These are phyloP conservation scores for Fusarium stilboides DNA, from an alignment of 2,329 filamentous ascomycete genomes.

Conservation along the genomic window DNA sequence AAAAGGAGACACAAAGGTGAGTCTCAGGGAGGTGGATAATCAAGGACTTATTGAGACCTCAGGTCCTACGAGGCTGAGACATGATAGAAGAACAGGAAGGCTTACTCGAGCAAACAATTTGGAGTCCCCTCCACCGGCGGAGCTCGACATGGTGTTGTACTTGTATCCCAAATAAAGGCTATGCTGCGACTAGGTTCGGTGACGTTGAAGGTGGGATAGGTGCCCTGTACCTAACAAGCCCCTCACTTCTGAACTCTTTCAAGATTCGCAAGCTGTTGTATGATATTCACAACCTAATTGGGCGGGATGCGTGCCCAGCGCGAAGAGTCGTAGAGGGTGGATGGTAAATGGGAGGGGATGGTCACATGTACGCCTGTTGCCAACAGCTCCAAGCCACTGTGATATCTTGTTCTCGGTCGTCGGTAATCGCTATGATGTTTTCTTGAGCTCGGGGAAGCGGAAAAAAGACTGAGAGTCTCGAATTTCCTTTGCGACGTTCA, in stretches of 20 bases:
- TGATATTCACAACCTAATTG: conserved; percentile 47
- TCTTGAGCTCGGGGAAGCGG: conserved; percentile 2
- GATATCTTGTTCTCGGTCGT: conserved; percentile 37
- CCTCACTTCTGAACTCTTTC: conserved; percentile 45
- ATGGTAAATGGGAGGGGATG: conserved; percentile 42
- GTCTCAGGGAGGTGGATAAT: conserved; percentile 19
- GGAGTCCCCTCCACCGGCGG: conserved; percentile 86
- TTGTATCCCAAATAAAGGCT: conserved; percentile 47
- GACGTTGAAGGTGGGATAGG: conserved; percentile 46
- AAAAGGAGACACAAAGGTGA: conserved; percentile 14
- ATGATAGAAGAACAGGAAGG: conserved; percentile 43
- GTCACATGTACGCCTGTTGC: conserved; percentile 49
- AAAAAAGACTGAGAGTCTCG: conserved; percentile 4
- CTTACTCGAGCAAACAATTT: conserved; percentile 98
- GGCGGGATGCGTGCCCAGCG: conserved; percentile 40
- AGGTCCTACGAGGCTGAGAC: conserved; percentile 40
- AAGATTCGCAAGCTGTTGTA: conserved; percentile 31
- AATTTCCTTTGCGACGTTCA: conserved; percentile 29
- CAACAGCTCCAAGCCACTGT: conserved; percentile 40
- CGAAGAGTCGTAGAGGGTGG: conserved; percentile 47
- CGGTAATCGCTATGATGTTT: conserved; percentile 22
- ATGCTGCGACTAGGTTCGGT: conserved; percentile 34
- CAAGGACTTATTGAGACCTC: conserved; percentile 22
- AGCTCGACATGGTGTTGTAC: conserved; percentile 66
- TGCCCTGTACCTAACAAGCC: conserved; percentile 40